Base-by-base conservation (phyloP, 768 basidiomycete genomes). In the Pleurotus tuber-regium region DNA sequence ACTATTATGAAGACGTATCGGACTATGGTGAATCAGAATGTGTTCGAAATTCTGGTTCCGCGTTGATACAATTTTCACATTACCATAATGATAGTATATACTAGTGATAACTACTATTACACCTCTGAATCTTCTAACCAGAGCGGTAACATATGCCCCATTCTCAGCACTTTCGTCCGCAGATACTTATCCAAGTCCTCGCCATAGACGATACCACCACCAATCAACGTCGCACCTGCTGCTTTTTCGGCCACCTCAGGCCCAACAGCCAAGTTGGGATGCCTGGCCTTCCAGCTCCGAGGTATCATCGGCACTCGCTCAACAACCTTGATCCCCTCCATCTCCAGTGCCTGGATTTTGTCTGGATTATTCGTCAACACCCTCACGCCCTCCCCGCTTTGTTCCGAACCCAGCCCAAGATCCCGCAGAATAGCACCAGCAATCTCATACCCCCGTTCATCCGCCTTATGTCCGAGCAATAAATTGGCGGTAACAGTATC, bases 401-500 rank as follows among this genome's bases (percentile, higher is more conserved):
- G 58, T 65, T 79, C 78, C 19, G 68, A 71, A 5, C 83, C 88
- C 11, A 98, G 70, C 5, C 87, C 88, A 1, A 98, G 74, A 67
- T 99, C 97, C 4, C 84, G 80, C 55, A 98, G 66, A 56, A 98
- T 98, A 24, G 89, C 93, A 6, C 76, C 87, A 1, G 97, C 97
- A 53, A 98, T 76, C 57, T 89, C 92, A 68, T 98, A 99, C 19
- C 86, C 86, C 28, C 97, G 82, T 67, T 96, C 90, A 65, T 99
- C 97, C 4, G 97, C 95, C 53, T 84, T 78, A 67, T 97, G 91
- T 1, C 97, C 97, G 25, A 99, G 84, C 79, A 97, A 81, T 31
- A 98, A 72, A 67, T 99, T 99, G 23, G 97, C 97, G 4, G 90
- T 86, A 59, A 99, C 97, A n/a, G 97, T 99, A 70, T 98, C 97